Percentiles rank a stretch among this genome's conserved stretches.
These are phyloP conservation scores for Digitaria exilis DNA, from an alignment of 202 grass and related monocot genomes.

Conservation along the genomic window DNA sequence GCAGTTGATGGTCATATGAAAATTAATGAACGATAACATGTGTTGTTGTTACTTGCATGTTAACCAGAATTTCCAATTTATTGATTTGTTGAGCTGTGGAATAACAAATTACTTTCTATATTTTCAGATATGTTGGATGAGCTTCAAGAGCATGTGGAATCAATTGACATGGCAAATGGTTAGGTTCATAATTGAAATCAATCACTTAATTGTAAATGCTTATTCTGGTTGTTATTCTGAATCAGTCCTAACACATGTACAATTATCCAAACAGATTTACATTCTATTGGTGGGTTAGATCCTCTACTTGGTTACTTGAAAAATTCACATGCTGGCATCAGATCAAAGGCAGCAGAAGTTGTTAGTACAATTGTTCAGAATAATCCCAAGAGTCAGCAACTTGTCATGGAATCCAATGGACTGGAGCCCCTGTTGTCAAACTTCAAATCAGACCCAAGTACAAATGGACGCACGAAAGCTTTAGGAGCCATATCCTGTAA, in stretches of 20 bases:
- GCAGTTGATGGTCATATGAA: background rate
- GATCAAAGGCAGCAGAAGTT: slow-evolving; percentile 90
- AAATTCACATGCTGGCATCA: slow-evolving; percentile 77
- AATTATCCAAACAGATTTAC: slow-evolving; percentile 58
- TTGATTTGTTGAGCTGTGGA: background rate
- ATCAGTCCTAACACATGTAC: background rate
- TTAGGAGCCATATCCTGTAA: slow-evolving; percentile 95
- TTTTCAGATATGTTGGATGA: slow-evolving; percentile 76
- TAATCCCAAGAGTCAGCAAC: slow-evolving; percentile 86
- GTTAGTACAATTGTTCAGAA: slow-evolving; percentile 89
- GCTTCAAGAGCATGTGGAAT: slow-evolving; percentile 83
- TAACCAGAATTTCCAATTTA: background rate
- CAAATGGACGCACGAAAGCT: slow-evolving; percentile 75
- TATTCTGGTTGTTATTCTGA: background rate
- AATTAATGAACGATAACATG: background rate
- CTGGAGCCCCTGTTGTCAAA: slow-evolving; percentile 83
- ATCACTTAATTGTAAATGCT: background rate
- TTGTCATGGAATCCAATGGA: slow-evolving; percentile 85
- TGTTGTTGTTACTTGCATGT: background rate
- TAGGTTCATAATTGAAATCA: slow-evolving; percentile 13
- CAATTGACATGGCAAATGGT: slow-evolving; percentile 89
- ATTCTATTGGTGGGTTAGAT: slow-evolving; percentile 83
- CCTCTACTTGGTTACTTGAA: slow-evolving; percentile 87
- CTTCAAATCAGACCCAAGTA: slow-evolving; percentile 74
- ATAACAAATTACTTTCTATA: background rate